phyloP scores from a whole-genome alignment of 352 stramenopile genomes.

The Globisporangium paroecandrum region DNA sequence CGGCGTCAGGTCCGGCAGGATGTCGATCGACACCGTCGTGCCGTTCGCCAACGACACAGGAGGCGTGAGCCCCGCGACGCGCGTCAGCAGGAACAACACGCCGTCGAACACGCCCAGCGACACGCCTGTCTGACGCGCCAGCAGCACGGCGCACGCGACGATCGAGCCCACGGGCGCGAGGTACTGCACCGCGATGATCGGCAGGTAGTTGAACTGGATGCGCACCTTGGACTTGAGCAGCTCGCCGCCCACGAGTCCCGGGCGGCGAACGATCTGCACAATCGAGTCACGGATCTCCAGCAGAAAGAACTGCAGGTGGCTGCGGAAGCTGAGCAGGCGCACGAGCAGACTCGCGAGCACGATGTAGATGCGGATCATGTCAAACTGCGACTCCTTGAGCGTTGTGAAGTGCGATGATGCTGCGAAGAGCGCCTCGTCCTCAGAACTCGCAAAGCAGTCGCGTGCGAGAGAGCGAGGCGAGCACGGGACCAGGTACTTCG shows the following conservation, averaged over 20 bases:
- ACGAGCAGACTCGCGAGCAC: conserved; percentile 46
- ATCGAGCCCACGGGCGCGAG: conserved; percentile 50
- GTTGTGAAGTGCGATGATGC: conserved; percentile 10
- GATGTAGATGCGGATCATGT: conserved; percentile 45
- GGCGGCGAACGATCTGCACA: conserved; percentile 46
- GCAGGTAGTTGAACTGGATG: conserved; percentile 81
- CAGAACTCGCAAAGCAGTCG: conserved; percentile 46
- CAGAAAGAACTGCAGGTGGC: conserved; percentile 74
- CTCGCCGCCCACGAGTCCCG: conserved; percentile 49
- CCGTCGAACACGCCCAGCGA: conserved; percentile 42
- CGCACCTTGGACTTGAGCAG: conserved; percentile 67
- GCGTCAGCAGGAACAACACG: conserved; percentile 25
- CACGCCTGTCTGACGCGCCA: conserved; percentile 52
- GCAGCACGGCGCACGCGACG: conserved; percentile 40
- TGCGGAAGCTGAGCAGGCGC: conserved; percentile 53
- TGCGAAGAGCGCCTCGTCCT: conserved; percentile 25
- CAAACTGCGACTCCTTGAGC: conserved; percentile 56
- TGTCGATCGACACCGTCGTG: conserved; percentile 4
- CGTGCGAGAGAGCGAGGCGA: conserved; percentile 35
- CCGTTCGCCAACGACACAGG: conserved; percentile 18
- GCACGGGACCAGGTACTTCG: conserved; percentile 44
- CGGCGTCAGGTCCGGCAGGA: conserved; percentile 32
- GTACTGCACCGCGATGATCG: conserved; percentile 78
- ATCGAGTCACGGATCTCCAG: conserved; percentile 70
- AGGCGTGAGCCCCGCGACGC: conserved; percentile 16